A percentile compares a stretch with the other conserved stretches of the same genome.
Evolutionary conservation across 176 grass and related monocot genomes (phyloP).

Genomic region (Avena insularis): DNA sequence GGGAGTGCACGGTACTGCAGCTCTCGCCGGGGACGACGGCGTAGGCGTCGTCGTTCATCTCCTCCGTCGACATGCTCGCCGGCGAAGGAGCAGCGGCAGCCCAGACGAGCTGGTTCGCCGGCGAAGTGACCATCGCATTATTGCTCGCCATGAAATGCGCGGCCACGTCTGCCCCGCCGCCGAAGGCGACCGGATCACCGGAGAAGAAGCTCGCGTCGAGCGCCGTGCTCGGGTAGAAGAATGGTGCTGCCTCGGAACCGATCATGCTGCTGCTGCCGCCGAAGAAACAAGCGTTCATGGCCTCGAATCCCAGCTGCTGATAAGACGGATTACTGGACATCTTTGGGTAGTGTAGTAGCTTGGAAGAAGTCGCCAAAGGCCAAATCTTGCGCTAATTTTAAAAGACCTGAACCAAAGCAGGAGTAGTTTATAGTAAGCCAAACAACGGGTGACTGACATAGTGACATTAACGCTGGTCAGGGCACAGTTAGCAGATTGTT

Average conservation of each 20-base stretch:
- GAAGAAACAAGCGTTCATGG: conserved; percentile 53
- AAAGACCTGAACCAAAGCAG: conserved; percentile 48
- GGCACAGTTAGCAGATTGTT: conserved; percentile 43
- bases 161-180: conserved; percentile 10
- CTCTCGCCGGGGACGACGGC: conserved; percentile 44
- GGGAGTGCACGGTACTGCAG: conserved; percentile 53
- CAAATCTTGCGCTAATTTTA: conserved; percentile 42
- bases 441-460: conserved; percentile 27
- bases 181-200: conserved; percentile 25
- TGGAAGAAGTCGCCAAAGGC: conserved; percentile 30
- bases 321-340: conserved; percentile 55
- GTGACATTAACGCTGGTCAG: conserved; percentile 29
- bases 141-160: conserved; percentile 35
- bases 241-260: conserved; percentile 34
- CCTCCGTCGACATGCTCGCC: conserved; percentile 39
- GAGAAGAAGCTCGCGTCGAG: conserved; percentile 40
- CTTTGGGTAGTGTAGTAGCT: background rate
- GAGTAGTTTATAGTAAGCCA: conserved; percentile 1
- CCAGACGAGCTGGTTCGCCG: conserved; percentile 53
- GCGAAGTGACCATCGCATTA: conserved; percentile 37
- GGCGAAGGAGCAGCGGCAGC: conserved; percentile 31
- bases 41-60: conserved; percentile 28
- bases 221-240: conserved; percentile 42
- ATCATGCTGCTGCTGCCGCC: conserved; percentile 30
- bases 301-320: conserved; percentile 52